Conservation (phyloP, 2,329 filamentous ascomycete genomes). For the Clonostachys rosea region DNA sequence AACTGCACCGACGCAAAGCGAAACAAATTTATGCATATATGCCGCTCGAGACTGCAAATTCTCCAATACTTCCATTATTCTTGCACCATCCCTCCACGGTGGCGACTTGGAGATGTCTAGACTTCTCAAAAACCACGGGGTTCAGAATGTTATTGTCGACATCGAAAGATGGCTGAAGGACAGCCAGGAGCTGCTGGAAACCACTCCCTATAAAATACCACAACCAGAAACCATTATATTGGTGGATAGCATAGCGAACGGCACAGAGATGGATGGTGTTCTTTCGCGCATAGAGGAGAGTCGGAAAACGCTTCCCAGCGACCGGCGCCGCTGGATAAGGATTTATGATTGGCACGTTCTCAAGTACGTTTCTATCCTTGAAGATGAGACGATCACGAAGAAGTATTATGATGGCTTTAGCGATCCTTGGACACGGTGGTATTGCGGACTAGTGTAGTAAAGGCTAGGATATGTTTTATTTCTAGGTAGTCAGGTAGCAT, state of each 20-base stretch:
- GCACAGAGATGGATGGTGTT: constrained; percentile 23
- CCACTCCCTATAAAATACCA: background rate
- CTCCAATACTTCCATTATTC: constrained; percentile 25
- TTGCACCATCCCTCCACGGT: constrained; percentile 33
- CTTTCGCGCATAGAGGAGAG: constrained; percentile 21
- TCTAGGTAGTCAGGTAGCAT: background rate
- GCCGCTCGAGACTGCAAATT: background rate
- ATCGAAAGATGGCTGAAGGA: constrained; percentile 23
- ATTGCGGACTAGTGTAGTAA: constrained; percentile 31
- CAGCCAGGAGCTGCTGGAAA: background rate
- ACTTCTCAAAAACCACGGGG: constrained; percentile 35
- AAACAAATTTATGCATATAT: too few relatives aligned
- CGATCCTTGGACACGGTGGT: constrained; percentile 38
- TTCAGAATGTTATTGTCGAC: constrained; percentile 24
- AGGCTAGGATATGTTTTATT: too few relatives aligned
- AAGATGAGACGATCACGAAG: constrained; percentile 20
- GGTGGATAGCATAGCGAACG: constrained; percentile 29
- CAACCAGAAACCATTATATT: constrained; percentile 25
- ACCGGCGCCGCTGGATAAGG: constrained; percentile 27
- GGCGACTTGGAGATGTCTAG: constrained; percentile 26
- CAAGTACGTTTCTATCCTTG: constrained; percentile 29
- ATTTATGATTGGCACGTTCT: constrained; percentile 44
- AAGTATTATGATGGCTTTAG: constrained; percentile 25
- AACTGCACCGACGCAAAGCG: too few relatives aligned
- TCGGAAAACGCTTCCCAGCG: constrained; percentile 15